A percentile compares a stretch with the other conserved stretches of the same genome.
Evolutionary conservation across 306 rosid species (phyloP).

Genomic region (Cucurbita ficifolia): DNA sequence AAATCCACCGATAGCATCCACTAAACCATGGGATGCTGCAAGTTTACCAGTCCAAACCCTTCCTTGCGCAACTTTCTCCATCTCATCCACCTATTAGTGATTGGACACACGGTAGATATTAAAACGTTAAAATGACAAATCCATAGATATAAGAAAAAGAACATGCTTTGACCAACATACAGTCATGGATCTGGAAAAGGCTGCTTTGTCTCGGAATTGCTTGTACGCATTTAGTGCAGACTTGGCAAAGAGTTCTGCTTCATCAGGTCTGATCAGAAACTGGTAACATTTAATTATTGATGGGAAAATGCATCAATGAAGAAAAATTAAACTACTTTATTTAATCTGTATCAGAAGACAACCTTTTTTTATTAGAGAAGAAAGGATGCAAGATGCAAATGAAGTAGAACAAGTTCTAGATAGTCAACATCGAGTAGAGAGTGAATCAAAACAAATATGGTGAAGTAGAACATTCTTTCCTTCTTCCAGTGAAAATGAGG

Average conservation of each 20-base stretch:
- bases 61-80: constrained; percentile 95
- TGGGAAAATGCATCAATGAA: neutral
- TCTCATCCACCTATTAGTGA: constrained; percentile 52
- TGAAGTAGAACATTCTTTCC: neutral
- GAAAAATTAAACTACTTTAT: constrained; percentile 34
- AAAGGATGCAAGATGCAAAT: neutral
- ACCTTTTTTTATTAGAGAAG: neutral
- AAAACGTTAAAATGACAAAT: neutral
- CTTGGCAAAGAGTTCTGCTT: constrained; percentile 79
- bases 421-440: neutral
- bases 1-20: constrained; percentile 87
- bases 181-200: constrained; percentile 70
- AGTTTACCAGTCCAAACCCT: constrained; percentile 88
- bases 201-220: constrained; percentile 88
- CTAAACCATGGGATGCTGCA: constrained; percentile 64
- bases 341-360: constrained; percentile 24
- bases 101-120: neutral
- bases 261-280: constrained; percentile 50
- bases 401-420: neutral
- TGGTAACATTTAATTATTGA: neutral
- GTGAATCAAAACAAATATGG: neutral
- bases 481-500: neutral
- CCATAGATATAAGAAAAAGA: neutral
- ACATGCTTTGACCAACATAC: constrained; percentile 24
- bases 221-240: constrained; percentile 55